Evolutionary conservation across 768 basidiomycete genomes (phyloP), one percentile per base, ranked within the genome.

Genomic region (Dioszegia crocea): DNA sequence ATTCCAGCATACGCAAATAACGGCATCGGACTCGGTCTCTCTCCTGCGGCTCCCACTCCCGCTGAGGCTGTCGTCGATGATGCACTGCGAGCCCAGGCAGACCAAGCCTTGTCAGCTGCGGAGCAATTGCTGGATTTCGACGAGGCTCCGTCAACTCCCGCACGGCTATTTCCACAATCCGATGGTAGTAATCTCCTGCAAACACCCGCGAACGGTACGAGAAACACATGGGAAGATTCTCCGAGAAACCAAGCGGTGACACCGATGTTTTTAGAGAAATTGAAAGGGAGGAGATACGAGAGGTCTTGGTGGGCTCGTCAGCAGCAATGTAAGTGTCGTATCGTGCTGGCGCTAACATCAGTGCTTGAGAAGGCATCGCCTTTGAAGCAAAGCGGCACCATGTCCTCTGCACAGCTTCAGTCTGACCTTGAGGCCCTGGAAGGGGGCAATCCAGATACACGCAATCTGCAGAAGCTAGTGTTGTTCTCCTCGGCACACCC

Each of bases 91-190:
- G 89, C 89, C 2, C 84, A 89, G 52, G 92, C 93, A 1, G 88
- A 89, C 66, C 93, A 96, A 73, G 93, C 93, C 0, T 89, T 92
- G 73, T 91, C 89, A 71, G 89, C 91, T 8, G 93, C 93, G 0
- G 87, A 90, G 73, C 83, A 89, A 48, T 78, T 97, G 26, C 74
- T 94, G 38, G 93, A 96, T 74, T 81, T 89, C 46, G 86, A 85
- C 12, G 67, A 70, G 31, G 31, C 31, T 12, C n/a, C 21, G 3
- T 41, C 49, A 38, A 91, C 89, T 0, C 90, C 90, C 16, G 78
- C 57, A 16, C 39, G 65, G 46, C 39, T 36, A 26, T 39, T 26
- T n/a, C 38, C 43, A 16, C 16, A 23, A 1, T 26, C 48, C 2
- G 31, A 57, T 45, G 54, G 24, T 2, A 40, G 26, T 27, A 38